Evolutionary conservation across 1,284 basidiomycete genomes (phyloP).

Genomic region (Cryptococcus sp.): DNA sequence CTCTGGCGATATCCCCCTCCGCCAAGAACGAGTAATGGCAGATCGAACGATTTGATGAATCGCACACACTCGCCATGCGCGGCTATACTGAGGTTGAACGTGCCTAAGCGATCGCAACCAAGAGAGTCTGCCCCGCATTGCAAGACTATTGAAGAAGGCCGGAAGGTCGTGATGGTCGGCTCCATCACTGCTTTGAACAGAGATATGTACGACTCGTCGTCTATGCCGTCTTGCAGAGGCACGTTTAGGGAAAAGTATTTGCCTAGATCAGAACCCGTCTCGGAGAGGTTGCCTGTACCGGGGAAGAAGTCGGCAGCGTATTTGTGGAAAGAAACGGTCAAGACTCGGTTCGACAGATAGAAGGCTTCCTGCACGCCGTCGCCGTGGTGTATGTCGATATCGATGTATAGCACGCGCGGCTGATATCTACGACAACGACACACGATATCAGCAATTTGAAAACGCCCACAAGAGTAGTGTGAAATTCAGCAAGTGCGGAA

Average conservation of each 20-base stretch:
- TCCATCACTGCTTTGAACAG: constrained; percentile 97
- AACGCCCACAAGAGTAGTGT: not conserved
- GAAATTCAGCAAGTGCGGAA: not conserved
- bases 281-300: constrained; percentile 88
- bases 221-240: constrained; percentile 92
- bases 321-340: constrained; percentile 99
- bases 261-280: constrained; percentile 78
- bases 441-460: too few relatives aligned
- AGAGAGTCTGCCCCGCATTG: constrained; percentile 98
- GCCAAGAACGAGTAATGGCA: constrained; percentile 87
- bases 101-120: constrained; percentile 90
- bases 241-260: constrained; percentile 97
- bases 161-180: constrained; percentile 86
- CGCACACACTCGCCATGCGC: constrained; percentile 98
- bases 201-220: constrained; percentile 93
- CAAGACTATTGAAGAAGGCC: constrained; percentile 86
- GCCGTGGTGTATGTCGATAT: constrained; percentile 97
- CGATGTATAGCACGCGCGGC: constrained; percentile 90
- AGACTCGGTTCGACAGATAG: constrained; percentile 94
- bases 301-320: constrained; percentile 99
- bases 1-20: constrained; percentile 85
- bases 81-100: constrained; percentile 98
- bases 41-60: constrained; percentile 87
- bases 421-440: constrained; percentile 64
- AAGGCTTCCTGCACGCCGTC: constrained; percentile 98